Percentiles rank a stretch among this genome's conserved stretches.
These are phyloP conservation scores for Gautieria morchelliformis DNA, from an alignment of 768 basidiomycete species.

Conservation along the genomic window DNA sequence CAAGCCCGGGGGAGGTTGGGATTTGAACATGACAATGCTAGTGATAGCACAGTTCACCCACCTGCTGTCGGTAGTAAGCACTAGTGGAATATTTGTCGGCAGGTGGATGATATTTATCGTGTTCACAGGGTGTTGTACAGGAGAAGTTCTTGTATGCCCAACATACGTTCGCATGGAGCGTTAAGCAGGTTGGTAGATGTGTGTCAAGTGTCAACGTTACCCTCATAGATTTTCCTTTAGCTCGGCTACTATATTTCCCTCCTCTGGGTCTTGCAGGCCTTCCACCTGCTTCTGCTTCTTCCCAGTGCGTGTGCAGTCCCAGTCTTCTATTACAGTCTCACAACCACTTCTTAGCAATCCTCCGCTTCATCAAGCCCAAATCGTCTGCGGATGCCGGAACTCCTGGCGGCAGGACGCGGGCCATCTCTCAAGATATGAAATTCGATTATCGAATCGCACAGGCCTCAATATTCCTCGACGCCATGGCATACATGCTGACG, in stretches of 20 bases:
- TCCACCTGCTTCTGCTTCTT: constrained; percentile 56
- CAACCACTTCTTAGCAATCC: constrained; percentile 4
- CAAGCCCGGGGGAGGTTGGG: constrained; percentile 24
- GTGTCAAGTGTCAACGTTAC: background rate
- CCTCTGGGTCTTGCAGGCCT: constrained; percentile 48
- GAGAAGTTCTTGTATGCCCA: constrained; percentile 74
- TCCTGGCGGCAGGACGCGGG: constrained; percentile 30
- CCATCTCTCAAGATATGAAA: constrained; percentile 52
- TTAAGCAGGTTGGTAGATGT: constrained; percentile 36
- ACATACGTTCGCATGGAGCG: constrained; percentile 60
- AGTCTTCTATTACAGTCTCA: constrained; percentile 8
- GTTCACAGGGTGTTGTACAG: constrained; percentile 53
- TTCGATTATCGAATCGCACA: constrained; percentile 64
- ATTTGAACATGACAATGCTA: constrained; percentile 68
- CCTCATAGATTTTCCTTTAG: background rate
- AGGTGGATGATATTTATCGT: background rate
- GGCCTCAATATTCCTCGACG: constrained; percentile 55
- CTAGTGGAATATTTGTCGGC: background rate
- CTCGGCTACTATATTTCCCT: constrained; percentile 15
- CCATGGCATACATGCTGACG: constrained; percentile 53
- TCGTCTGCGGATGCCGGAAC: constrained; percentile 9
- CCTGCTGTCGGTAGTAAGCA: constrained; percentile 53
- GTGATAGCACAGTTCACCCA: constrained; percentile 57
- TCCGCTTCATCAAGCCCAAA: constrained; percentile 16
- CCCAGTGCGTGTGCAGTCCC: constrained; percentile 40